A percentile compares a stretch with the other conserved stretches of the same genome.
These are phyloP conservation scores for Clarireedia monteithiana DNA, from an alignment of 2,329 filamentous ascomycete genomes.

Conservation along the genomic window DNA sequence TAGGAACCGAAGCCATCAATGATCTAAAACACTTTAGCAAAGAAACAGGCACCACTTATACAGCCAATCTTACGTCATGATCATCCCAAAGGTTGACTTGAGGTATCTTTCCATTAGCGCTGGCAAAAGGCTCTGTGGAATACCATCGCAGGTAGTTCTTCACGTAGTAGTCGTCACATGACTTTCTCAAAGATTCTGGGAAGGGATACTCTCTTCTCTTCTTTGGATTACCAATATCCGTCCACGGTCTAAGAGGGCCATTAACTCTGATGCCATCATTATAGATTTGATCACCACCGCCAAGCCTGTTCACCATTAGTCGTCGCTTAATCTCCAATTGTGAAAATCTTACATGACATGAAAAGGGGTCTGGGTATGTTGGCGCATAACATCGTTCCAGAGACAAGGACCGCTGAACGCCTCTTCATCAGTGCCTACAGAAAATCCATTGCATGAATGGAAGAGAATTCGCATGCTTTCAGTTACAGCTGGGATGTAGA, in stretches of 20 bases:
- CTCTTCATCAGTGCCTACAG: conserved; percentile 74
- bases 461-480: conserved; percentile 99
- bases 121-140: conserved; percentile 72
- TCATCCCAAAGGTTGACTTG: conserved; percentile 99
- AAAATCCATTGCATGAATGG: conserved; percentile 96
- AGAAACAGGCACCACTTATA: background rate
- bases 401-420: conserved; percentile 85
- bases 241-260: conserved; percentile 77
- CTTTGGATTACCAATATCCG: conserved; percentile 71
- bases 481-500: conserved; percentile 75
- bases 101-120: conserved; percentile 83
- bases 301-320: conserved; percentile 50
- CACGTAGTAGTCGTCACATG: conserved; percentile 86
- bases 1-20: conserved; percentile 94
- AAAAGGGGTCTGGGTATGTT: conserved; percentile 72
- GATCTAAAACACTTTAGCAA: conserved; percentile 38
- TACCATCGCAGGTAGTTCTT: conserved; percentile 84
- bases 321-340: conserved; percentile 20
- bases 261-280: conserved; percentile 85
- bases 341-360: conserved; percentile 72
- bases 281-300: conserved; percentile 93
- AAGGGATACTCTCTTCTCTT: conserved; percentile 76
- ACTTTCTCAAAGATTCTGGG: conserved; percentile 66
- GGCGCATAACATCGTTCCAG: conserved; percentile 89
- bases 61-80: conserved; percentile 54